phyloP scores from a whole-genome alignment of 2,329 filamentous ascomycete species.

The Xylaria sp. region DNA sequence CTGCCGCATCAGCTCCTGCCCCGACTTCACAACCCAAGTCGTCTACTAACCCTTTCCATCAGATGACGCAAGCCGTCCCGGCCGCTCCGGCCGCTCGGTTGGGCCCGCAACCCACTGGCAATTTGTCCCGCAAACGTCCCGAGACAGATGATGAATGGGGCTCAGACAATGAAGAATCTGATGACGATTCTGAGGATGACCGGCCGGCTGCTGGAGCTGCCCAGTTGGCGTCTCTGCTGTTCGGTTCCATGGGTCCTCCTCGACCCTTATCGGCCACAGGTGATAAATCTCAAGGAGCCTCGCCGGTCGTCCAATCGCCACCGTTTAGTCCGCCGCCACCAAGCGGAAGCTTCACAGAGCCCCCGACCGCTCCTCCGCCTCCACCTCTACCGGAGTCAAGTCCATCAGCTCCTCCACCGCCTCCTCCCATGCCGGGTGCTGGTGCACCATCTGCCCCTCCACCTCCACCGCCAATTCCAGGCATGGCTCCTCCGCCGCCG shows the following conservation, averaged over 20 bases:
- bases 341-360: conserved; percentile 41
- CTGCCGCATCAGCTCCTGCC: conserved; percentile 50
- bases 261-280: conserved; percentile 84
- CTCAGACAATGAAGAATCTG: conserved; percentile 68
- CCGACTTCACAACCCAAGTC: conserved; percentile 55
- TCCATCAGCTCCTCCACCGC: conserved; percentile 42
- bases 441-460: conserved; percentile 49
- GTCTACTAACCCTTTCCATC: conserved; percentile 97
- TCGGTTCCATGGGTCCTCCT: conserved; percentile 95
- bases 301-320: conserved; percentile 47
- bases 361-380: conserved; percentile 43
- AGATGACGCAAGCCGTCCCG: conserved; percentile 73
- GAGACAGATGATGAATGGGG: conserved; percentile 79
- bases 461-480: conserved; percentile 52
- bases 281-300: conserved; percentile 60
- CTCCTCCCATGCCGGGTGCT: conserved; percentile 46
- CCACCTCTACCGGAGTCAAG: conserved; percentile 46
- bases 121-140: conserved; percentile 59
- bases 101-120: conserved; percentile 54
- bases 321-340: conserved; percentile 43
- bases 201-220: conserved; percentile 83
- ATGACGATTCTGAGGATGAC: conserved; percentile 78
- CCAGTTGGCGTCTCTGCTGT: conserved; percentile 90
- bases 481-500: conserved; percentile 50
- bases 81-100: conserved; percentile 46